Evolutionary conservation across 176 grass and related monocot species (phyloP).

Genomic region (Juncus inflexus): DNA sequence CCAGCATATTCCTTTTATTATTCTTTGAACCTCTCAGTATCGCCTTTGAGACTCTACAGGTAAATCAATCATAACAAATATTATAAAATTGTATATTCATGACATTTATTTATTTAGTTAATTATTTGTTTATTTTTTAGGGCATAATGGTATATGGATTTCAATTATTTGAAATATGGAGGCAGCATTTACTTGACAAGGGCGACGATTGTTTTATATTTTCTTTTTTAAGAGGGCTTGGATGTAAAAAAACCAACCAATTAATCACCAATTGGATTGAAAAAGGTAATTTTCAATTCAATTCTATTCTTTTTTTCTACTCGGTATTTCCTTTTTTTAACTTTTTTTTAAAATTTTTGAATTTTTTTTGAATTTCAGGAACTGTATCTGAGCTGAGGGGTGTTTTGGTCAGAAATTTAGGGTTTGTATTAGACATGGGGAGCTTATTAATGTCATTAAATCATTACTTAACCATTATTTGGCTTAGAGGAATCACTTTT

Average conservation of each 20-base stretch:
- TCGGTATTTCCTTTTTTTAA: background rate
- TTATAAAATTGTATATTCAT: conserved; percentile 11
- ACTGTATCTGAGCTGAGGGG: conserved; percentile 85
- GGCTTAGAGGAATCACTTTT: conserved; percentile 92
- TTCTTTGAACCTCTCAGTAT: conserved; percentile 94
- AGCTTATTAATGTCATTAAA: conserved; percentile 65
- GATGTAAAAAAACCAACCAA: conserved; percentile 30
- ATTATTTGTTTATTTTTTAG: conserved; percentile 46
- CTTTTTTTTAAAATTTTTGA: conserved; percentile 12
- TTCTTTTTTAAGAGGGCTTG: conserved; percentile 27
- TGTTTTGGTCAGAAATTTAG: conserved; percentile 73
- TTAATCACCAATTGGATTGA: conserved; percentile 24
- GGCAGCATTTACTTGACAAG: conserved; percentile 57
- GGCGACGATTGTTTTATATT: conserved; percentile 48
- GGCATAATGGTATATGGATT: conserved; percentile 98
- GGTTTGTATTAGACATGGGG: conserved; percentile 79
- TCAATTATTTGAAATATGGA: conserved; percentile 96
- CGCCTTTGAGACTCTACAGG: conserved; percentile 93
- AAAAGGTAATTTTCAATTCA: conserved; percentile 6
- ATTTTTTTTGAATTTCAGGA: conserved; percentile 45
- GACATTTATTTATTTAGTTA: conserved; percentile 31
- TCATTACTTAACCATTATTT: conserved; percentile 93
- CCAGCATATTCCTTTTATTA: conserved; percentile 81
- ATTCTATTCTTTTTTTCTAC: conserved; percentile 19
- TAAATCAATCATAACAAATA: conserved; percentile 36